These are phyloP conservation scores for Colletotrichum somersetense DNA, from an alignment of 2,329 filamentous ascomycete genomes.

Conservation along the genomic window DNA sequence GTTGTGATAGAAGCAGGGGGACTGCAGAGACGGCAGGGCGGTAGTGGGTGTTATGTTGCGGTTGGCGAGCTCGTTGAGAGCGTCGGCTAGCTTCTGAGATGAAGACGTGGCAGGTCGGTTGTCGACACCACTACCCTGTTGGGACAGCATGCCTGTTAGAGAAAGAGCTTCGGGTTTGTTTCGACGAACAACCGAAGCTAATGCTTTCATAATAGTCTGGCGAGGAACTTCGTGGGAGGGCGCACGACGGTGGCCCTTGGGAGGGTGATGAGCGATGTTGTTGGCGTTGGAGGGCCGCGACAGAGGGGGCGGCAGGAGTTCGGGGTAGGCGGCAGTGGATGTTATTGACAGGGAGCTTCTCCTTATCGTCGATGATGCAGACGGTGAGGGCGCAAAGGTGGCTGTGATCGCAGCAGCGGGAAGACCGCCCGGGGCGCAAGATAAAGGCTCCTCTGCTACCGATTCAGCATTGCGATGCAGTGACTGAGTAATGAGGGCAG, in stretches of 20 bases:
- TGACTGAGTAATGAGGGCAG: slow-evolving; percentile 36
- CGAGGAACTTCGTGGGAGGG: slow-evolving; percentile 78
- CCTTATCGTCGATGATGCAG: slow-evolving; percentile 32
- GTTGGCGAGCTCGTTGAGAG: slow-evolving; percentile 66
- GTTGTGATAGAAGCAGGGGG: slow-evolving; percentile 97
- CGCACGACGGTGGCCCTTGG: slow-evolving; percentile 57
- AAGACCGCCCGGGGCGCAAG: slow-evolving; percentile 25
- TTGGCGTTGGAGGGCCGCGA: slow-evolving; percentile 37
- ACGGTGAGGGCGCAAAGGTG: slow-evolving; percentile 2
- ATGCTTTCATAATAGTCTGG: slow-evolving; percentile 85
- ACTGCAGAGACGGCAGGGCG: slow-evolving; percentile 79
- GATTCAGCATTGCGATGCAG: slow-evolving; percentile 42
- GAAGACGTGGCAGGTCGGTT: slow-evolving; percentile 60
- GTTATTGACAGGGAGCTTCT: slow-evolving; percentile 41
- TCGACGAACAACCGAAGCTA: slow-evolving; percentile 75
- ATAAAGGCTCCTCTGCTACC: slow-evolving; percentile 25
- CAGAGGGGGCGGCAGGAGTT: slow-evolving; percentile 46
- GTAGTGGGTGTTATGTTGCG: slow-evolving; percentile 58
- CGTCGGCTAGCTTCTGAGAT: slow-evolving; percentile 74
- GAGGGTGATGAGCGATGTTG: slow-evolving; percentile 24
- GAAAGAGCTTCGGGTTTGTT: slow-evolving; percentile 74
- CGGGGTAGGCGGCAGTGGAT: slow-evolving; percentile 40
- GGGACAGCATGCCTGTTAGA: slow-evolving; percentile 70
- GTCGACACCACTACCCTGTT: slow-evolving; percentile 52
- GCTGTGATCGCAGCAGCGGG: slow-evolving; percentile 39